Evolutionary conservation across 75 land plant species (phyloP).

Genomic region (Cunninghamia lanceolata): DNA sequence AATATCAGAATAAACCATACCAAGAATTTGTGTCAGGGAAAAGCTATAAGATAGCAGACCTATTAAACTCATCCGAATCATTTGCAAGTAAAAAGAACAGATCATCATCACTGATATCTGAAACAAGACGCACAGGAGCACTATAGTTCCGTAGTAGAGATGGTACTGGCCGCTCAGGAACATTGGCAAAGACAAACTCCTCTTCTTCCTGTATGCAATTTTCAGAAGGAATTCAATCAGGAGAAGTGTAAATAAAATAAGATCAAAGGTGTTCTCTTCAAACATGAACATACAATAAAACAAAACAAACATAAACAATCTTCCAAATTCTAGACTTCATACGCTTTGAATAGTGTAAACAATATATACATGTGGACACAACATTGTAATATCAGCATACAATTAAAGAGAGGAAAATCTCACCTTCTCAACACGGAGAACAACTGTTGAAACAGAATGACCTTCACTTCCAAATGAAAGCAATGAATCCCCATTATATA

Average conservation of each 20-base stretch:
- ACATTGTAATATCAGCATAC: not conserved
- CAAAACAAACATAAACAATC: not conserved
- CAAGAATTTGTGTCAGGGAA: not conserved
- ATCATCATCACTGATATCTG: conserved; percentile 82
- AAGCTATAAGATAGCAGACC: conserved; percentile 25
- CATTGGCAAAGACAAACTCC: conserved; percentile 79
- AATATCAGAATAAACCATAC: not conserved
- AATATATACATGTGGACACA: not conserved
- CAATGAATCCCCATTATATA: conserved; percentile 57
- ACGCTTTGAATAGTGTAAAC: not conserved
- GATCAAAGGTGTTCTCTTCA: not conserved
- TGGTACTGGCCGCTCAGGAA: conserved; percentile 76
- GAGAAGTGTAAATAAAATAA: not conserved
- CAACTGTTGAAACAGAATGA: conserved; percentile 53
- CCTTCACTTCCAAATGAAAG: conserved; percentile 30
- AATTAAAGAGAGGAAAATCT: conserved; percentile 1
- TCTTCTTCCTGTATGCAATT: conserved; percentile 73
- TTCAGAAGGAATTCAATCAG: conserved; percentile 6
- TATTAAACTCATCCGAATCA: conserved; percentile 94
- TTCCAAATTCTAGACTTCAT: not conserved
- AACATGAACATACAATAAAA: conserved; percentile 1
- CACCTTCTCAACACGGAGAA: conserved; percentile 83
- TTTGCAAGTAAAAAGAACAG: conserved; percentile 84
- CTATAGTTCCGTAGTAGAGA: conserved; percentile 84
- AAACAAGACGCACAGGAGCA: conserved; percentile 85